Evolutionary conservation across 306 rosid species (phyloP).

Genomic region (Fagus crenata): DNA sequence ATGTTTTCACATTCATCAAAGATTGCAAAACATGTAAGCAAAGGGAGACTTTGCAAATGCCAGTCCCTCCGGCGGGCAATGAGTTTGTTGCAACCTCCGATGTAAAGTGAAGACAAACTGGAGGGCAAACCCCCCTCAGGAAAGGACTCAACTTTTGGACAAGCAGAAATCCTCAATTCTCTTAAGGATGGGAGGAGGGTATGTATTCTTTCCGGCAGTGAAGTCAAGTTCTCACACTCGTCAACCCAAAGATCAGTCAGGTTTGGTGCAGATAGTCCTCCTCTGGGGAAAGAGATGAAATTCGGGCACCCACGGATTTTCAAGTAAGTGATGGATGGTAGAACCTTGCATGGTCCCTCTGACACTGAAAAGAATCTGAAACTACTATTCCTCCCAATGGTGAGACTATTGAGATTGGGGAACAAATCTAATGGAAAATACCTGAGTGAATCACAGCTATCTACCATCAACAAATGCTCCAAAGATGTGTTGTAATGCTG

Average conservation of each 20-base stretch:
- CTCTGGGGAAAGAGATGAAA: background rate
- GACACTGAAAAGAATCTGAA: background rate
- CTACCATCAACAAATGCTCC: slow-evolving; percentile 14
- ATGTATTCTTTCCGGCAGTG: slow-evolving; percentile 8
- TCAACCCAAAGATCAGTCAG: slow-evolving; percentile 5
- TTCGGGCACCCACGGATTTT: background rate
- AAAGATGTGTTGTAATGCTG: slow-evolving; percentile 11
- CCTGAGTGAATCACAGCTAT: slow-evolving; percentile 22
- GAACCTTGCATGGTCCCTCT: background rate
- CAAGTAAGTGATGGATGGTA: background rate
- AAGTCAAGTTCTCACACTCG: background rate
- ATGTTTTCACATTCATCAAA: background rate
- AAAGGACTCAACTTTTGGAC: slow-evolving; percentile 15
- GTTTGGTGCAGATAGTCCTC: slow-evolving; percentile 1
- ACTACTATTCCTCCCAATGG: background rate
- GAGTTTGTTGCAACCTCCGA: background rate
- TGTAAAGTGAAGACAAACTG: background rate
- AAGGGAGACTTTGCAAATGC: slow-evolving; percentile 12
- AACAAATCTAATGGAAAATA: slow-evolving; percentile 29
- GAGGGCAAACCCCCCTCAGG: slow-evolving; percentile 16
- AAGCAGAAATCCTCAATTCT: background rate
- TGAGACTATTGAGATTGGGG: slow-evolving; percentile 27
- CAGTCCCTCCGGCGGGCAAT: slow-evolving; percentile 16
- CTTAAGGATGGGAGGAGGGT: slow-evolving; percentile 8
- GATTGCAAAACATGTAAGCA: background rate